A percentile compares a stretch with the other conserved stretches of the same genome.
phyloP scores from a whole-genome alignment of 768 basidiomycete genomes.

The Tricholoma flavovirens region DNA sequence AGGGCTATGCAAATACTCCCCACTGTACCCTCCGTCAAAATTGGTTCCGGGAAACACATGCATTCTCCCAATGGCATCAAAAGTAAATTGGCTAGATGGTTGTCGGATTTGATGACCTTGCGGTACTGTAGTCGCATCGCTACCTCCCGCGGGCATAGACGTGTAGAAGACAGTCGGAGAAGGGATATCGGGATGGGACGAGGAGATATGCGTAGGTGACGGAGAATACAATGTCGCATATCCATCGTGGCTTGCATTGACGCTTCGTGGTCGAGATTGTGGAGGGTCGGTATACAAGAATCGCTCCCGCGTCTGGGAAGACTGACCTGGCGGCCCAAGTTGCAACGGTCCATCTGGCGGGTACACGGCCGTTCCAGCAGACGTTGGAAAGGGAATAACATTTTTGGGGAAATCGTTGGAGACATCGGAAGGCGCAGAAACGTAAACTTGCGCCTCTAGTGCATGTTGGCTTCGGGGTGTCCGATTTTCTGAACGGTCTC shows the following conservation, averaged over 20 bases:
- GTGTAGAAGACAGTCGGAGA: slow-evolving; percentile 35
- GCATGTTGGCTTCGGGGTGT: slow-evolving; percentile 1
- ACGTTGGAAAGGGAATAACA: slow-evolving; percentile 2
- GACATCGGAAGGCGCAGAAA: background rate
- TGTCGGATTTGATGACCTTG: slow-evolving; percentile 1
- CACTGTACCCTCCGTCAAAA: background rate
- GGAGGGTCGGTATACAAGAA: slow-evolving; percentile 21
- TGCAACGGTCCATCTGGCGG: slow-evolving; percentile 8
- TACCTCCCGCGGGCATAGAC: slow-evolving; percentile 20
- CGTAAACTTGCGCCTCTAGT: background rate
- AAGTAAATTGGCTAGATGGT: slow-evolving; percentile 27
- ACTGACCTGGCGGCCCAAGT: slow-evolving; percentile 26
- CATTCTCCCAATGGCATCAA: slow-evolving; percentile 30
- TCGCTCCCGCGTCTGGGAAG: slow-evolving; percentile 31
- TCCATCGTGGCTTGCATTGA: slow-evolving; percentile 23
- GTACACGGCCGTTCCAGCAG: slow-evolving; percentile 4
- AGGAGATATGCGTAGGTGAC: slow-evolving; percentile 8
- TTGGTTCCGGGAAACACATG: background rate
- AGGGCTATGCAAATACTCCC: background rate
- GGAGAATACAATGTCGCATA: slow-evolving; percentile 7
- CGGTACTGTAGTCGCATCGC: slow-evolving; percentile 23
- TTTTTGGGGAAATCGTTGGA: slow-evolving; percentile 4
- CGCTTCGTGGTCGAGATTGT: slow-evolving; percentile 20
- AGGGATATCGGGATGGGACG: slow-evolving; percentile 10
- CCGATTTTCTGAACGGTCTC: slow-evolving; percentile 10